phyloP scores from a whole-genome alignment of 176 grass and related monocot genomes.

The Phragmites australis region DNA sequence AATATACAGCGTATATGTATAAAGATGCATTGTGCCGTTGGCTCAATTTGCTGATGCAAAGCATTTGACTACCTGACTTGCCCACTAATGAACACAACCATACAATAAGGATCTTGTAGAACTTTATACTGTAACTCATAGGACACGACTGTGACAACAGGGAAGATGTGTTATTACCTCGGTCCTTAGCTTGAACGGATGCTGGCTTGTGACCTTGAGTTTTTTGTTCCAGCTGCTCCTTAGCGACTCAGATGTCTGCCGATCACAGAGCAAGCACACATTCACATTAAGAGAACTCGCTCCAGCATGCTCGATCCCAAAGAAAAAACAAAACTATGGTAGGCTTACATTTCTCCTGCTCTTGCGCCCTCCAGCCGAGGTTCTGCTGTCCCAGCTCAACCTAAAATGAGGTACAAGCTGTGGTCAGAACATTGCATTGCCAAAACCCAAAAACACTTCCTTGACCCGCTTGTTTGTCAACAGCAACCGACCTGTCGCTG shows the following conservation, averaged over 20 bases:
- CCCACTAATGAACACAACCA: not conserved
- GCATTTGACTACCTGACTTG: not conserved
- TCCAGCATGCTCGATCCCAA: not conserved
- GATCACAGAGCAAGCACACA: conserved; percentile 14
- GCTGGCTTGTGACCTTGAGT: conserved; percentile 81
- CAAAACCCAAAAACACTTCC: not conserved
- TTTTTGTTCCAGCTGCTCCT: conserved; percentile 81
- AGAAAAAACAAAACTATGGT: not conserved
- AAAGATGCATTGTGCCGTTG: not conserved
- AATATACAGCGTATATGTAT: not conserved
- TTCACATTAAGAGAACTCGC: conserved; percentile 6
- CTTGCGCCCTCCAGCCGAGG: conserved; percentile 50
- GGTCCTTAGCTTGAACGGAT: conserved; percentile 94
- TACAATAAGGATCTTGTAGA: not conserved
- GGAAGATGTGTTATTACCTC: conserved; percentile 53
- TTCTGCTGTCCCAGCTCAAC: conserved; percentile 60
- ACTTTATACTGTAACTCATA: not conserved
- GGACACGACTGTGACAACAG: not conserved
- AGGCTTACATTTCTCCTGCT: conserved; percentile 68
- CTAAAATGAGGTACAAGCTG: conserved; percentile 43
- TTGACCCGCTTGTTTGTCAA: not conserved
- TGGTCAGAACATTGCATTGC: conserved; percentile 23
- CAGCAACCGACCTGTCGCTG: conserved; percentile 49
- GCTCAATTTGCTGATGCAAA: not conserved
- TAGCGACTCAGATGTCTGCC: conserved; percentile 62